phyloP scores from a whole-genome alignment of 2,329 filamentous ascomycete species.

The Botrytis elliptica region DNA sequence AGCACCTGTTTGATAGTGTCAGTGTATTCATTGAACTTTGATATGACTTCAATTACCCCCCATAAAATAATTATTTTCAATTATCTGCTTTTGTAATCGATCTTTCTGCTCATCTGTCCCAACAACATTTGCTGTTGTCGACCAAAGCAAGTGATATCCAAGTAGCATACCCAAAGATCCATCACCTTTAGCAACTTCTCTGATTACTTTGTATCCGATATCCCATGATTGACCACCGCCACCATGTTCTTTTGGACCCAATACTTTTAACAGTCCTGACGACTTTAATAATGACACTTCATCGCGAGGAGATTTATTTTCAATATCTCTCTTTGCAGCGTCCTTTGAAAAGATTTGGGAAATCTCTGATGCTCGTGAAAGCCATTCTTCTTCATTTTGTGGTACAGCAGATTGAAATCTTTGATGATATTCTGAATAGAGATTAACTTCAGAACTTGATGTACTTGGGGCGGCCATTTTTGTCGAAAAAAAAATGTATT shows the following conservation, averaged over 20 bases:
- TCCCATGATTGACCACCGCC: conserved; percentile 54
- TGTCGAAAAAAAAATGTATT: neutral
- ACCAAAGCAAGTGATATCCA: conserved; percentile 65
- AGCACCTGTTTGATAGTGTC: conserved; percentile 41
- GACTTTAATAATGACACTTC: conserved; percentile 53
- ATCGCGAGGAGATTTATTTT: conserved; percentile 51
- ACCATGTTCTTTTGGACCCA: conserved; percentile 51
- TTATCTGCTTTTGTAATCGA: conserved; percentile 54
- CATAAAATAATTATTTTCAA: conserved; percentile 64
- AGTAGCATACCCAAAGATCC: conserved; percentile 66
- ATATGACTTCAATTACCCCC: conserved; percentile 45
- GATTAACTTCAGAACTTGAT: neutral
- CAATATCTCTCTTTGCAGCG: conserved; percentile 43
- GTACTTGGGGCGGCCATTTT: neutral
- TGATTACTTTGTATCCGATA: conserved; percentile 57
- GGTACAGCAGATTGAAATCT: conserved; percentile 6
- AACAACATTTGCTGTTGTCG: conserved; percentile 58
- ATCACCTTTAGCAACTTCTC: conserved; percentile 63
- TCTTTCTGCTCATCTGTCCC: conserved; percentile 60
- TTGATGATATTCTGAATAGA: conserved; percentile 5
- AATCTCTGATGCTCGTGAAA: conserved; percentile 6
- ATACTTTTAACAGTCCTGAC: conserved; percentile 49
- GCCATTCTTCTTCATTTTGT: conserved; percentile 14
- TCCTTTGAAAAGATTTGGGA: conserved; percentile 1
- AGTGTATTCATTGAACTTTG: neutral